phyloP scores from a whole-genome alignment of 2,329 filamentous ascomycete species.

The Fusarium protoensiforme region DNA sequence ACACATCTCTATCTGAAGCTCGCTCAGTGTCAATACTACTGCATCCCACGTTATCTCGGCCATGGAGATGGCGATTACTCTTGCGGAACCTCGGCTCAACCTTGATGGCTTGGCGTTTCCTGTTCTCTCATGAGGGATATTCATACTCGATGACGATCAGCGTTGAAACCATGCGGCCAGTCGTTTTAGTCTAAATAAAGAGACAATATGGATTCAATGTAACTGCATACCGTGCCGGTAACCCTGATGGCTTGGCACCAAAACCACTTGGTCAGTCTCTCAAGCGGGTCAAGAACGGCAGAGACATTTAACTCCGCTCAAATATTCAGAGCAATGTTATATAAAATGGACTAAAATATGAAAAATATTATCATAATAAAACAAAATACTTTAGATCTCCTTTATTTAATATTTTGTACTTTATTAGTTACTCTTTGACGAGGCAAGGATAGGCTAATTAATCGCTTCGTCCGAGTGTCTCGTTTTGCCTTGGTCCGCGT shows the following conservation, averaged over 20 bases:
- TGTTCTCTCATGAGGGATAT: neutral
- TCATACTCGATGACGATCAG: neutral
- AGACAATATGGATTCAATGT: neutral
- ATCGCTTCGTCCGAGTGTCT: too few relatives aligned
- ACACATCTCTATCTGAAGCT: neutral
- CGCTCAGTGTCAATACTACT: neutral
- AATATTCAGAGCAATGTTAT: too few relatives aligned
- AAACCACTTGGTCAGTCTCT: too few relatives aligned
- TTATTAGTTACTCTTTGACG: too few relatives aligned
- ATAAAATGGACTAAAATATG: too few relatives aligned
- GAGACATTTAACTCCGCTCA: too few relatives aligned
- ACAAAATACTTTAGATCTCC: too few relatives aligned
- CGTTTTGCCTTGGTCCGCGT: too few relatives aligned
- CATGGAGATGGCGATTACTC: neutral
- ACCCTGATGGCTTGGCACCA: neutral
- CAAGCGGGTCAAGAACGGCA: too few relatives aligned
- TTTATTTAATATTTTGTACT: too few relatives aligned
- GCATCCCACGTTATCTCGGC: neutral
- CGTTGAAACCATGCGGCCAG: neutral
- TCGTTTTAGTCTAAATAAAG: neutral
- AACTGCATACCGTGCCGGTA: neutral
- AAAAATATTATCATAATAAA: too few relatives aligned
- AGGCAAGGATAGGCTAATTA: too few relatives aligned
- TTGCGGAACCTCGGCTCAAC: neutral
- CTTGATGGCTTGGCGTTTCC: neutral